These are phyloP conservation scores for Phytopythium montanum DNA, from an alignment of 352 stramenopile species.

Conservation along the genomic window DNA sequence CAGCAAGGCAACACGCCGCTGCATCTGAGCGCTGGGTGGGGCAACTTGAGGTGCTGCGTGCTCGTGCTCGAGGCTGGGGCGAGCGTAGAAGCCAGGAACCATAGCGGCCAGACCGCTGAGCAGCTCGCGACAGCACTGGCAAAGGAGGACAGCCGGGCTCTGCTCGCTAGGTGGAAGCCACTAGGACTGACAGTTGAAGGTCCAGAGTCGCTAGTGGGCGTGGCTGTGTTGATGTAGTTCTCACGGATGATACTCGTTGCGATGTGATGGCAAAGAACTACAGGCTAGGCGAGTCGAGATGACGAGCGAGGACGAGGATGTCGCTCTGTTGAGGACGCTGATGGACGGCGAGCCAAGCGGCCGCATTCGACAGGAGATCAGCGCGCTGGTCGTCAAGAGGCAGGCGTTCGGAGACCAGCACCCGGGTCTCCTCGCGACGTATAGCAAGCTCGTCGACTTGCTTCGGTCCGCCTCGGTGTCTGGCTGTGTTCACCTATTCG, in stretches of 20 bases:
- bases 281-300: background rate
- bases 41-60: slow-evolving; percentile 46
- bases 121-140: slow-evolving; percentile 34
- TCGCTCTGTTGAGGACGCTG: slow-evolving; percentile 8
- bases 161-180: slow-evolving; percentile 55
- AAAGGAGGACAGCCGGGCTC: slow-evolving; percentile 25
- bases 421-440: slow-evolving; percentile 28
- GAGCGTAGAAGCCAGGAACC: slow-evolving; percentile 22
- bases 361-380: slow-evolving; percentile 38
- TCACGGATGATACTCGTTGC: background rate
- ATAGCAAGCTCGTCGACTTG: slow-evolving; percentile 36
- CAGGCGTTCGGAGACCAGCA: slow-evolving; percentile 28
- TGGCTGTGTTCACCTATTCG: background rate
- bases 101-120: slow-evolving; percentile 29
- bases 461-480: slow-evolving; percentile 27
- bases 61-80: slow-evolving; percentile 55
- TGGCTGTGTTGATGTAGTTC: background rate
- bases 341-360: slow-evolving; percentile 30
- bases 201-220: background rate
- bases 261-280: no score
- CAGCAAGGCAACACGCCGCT: slow-evolving; percentile 67
- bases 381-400: slow-evolving; percentile 50
- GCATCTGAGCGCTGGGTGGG: slow-evolving; percentile 67
- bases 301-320: background rate
- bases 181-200: slow-evolving; percentile 34